A percentile compares a stretch with the other conserved stretches of the same genome.
Evolutionary conservation across 2,329 filamentous ascomycete genomes (phyloP).

Genomic region (Volutella citrinella): DNA sequence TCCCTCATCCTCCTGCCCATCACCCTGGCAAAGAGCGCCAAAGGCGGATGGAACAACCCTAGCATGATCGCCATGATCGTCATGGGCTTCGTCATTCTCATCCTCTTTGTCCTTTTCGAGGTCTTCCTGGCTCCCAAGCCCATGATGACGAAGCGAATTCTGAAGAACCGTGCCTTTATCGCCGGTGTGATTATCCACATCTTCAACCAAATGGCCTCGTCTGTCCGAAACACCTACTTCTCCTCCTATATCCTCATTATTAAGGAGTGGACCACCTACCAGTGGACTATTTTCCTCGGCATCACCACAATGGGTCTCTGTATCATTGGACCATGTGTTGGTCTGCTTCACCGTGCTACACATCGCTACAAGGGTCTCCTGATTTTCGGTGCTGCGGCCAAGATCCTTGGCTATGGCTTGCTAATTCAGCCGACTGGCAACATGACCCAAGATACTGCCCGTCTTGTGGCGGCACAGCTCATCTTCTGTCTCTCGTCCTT

Average conservation of each 20-base stretch:
- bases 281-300: conserved; percentile 39
- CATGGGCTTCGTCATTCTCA: conserved; percentile 30
- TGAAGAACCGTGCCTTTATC: conserved; percentile 31
- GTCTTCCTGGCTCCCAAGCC: conserved; percentile 30
- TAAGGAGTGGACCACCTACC: conserved; percentile 39
- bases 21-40: conserved; percentile 42
- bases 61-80: conserved; percentile 34
- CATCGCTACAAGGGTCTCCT: conserved; percentile 41
- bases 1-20: conserved; percentile 62
- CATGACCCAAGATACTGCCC: conserved; percentile 33
- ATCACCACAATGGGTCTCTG: conserved; percentile 38
- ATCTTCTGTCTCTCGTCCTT: conserved; percentile 35
- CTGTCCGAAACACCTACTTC: conserved; percentile 35
- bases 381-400: conserved; percentile 34
- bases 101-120: conserved; percentile 34
- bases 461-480: conserved; percentile 33
- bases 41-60: conserved; percentile 30
- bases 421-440: conserved; percentile 25
- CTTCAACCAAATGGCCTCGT: conserved; percentile 34
- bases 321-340: conserved; percentile 33
- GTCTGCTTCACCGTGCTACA: conserved; percentile 31
- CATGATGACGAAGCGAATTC: conserved; percentile 30
- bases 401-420: conserved; percentile 35
- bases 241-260: conserved; percentile 38
- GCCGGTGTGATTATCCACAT: conserved; percentile 26